Evolutionary conservation across 106 monocot species (phyloP), one percentile per base, ranked within the genome.

Genomic region (Acorus calamus): DNA sequence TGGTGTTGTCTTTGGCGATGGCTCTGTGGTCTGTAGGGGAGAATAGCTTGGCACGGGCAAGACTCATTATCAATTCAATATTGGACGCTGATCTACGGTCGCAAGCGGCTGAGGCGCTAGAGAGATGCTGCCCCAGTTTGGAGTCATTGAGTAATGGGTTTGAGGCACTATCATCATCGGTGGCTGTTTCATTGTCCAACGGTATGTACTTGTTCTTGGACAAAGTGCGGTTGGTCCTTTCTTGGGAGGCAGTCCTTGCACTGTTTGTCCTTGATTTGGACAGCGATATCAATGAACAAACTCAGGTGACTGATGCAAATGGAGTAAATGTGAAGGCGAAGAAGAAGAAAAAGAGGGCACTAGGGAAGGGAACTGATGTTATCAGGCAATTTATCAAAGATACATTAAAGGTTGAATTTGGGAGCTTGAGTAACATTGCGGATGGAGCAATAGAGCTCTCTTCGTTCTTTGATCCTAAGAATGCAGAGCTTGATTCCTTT

Each of bases 191-290:
- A 11, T 64, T 76, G 67, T 59, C 92, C n/a, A 67, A 76, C 47
- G 55, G 59, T 28, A 68, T 80, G 5, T 83, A 79, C 62, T 59
- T 79, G 4, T 42, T 77, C 49, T 62, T 92, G 63, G 52, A 83
- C 62, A 92, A 79, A 13, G 70, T 85, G 13, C 80, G 80, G 56
- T 55, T 69, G 51, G 67, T 89, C 63, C 78, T 98, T 76, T 78
- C 92, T 3, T 98, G 91, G 96, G 96, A 98, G 68, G 77, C 83
- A 57, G 80, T 77, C 46, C 9, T 83, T 14, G 80, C 87, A 12
- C 56, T 92, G 73, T 88, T 77, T 69, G 69, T 72, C 14, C 62
- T 98, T 48, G 96, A 98, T 69, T 68, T 50, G 4, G 96, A 96
- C 70, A 80, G 28, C 28, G 28, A 28, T 77, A 44, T 80, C 94